Conservation (phyloP, 176 grass and related monocot genomes). For the Bromus sterilis region DNA sequence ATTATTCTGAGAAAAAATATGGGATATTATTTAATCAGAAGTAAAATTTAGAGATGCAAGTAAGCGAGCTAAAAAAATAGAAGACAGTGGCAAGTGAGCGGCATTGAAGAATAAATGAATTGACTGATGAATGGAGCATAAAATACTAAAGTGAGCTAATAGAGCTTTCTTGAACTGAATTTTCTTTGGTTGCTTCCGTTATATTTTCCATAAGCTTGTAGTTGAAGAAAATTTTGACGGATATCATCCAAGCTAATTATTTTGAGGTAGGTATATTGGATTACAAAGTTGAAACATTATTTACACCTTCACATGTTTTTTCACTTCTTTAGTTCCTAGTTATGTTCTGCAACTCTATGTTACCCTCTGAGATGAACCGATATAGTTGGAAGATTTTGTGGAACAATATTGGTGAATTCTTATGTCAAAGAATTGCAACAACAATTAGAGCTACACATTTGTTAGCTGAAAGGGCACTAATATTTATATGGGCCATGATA, state of each 20-base stretch:
- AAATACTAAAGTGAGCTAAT: too few species aligned
- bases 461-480: not conserved
- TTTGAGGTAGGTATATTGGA: slow-evolving; percentile 72
- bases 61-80: too few species aligned
- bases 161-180: too few species aligned
- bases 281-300: not conserved
- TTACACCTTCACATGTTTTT: not conserved
- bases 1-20: too few species aligned
- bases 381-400: not conserved
- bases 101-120: too few species aligned
- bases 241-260: slow-evolving; percentile 85
- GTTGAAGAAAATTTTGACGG: slow-evolving; percentile 94
- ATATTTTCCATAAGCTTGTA: slow-evolving; percentile 62
- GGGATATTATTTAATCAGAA: too few species aligned
- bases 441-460: not conserved
- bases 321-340: not conserved
- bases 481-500: not conserved
- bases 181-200: too few species aligned
- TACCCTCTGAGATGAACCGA: not conserved
- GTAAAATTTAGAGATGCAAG: too few species aligned
- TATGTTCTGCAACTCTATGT: not conserved
- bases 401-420: not conserved
- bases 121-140: too few species aligned
- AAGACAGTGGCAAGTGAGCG: too few species aligned
- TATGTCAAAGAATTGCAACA: not conserved